A percentile compares a stretch with the other conserved stretches of the same genome.
Evolutionary conservation across 768 basidiomycete species (phyloP).

Genomic region (Neoboletus magnificus): DNA sequence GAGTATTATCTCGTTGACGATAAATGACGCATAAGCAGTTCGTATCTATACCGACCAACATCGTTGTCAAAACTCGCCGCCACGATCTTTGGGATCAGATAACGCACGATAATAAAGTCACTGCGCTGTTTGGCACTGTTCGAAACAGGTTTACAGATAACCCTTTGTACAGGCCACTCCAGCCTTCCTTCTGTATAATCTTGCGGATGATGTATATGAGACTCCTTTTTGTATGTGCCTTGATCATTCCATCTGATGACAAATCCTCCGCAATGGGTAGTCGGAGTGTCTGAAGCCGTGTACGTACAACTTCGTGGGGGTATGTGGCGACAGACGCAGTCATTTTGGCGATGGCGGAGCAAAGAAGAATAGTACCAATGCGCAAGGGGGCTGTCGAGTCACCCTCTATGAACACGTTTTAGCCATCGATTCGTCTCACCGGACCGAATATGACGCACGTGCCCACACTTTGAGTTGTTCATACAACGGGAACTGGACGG

Average conservation of each 20-base stretch:
- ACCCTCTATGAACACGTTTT: conserved; percentile 19
- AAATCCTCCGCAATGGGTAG: conserved; percentile 58
- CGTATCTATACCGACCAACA: conserved; percentile 21
- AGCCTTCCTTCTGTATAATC: conserved; percentile 80
- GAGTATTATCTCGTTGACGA: conserved; percentile 16
- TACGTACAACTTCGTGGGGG: conserved; percentile 98
- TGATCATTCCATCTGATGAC: conserved; percentile 62
- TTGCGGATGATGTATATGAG: conserved; percentile 68
- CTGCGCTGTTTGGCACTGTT: conserved; percentile 94
- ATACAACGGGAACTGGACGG: conserved; percentile 96
- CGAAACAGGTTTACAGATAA: conserved; percentile 90
- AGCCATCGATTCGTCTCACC: not conserved
- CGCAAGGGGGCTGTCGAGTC: conserved; percentile 30
- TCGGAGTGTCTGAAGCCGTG: conserved; percentile 87
- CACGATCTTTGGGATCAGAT: not conserved
- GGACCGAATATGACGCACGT: conserved; percentile 52
- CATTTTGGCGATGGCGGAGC: conserved; percentile 95
- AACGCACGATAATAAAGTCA: conserved; percentile 71
- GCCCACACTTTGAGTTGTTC: conserved; percentile 86
- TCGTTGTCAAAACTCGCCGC: not conserved
- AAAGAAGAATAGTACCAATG: conserved; percentile 67
- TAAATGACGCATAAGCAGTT: conserved; percentile 34
- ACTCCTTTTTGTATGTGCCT: conserved; percentile 55
- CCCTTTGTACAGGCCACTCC: conserved; percentile 88
- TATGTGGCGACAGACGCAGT: conserved; percentile 93